Evolutionary conservation across 352 stramenopile species (phyloP).

Genomic region (Pythium aphanidermatum): DNA sequence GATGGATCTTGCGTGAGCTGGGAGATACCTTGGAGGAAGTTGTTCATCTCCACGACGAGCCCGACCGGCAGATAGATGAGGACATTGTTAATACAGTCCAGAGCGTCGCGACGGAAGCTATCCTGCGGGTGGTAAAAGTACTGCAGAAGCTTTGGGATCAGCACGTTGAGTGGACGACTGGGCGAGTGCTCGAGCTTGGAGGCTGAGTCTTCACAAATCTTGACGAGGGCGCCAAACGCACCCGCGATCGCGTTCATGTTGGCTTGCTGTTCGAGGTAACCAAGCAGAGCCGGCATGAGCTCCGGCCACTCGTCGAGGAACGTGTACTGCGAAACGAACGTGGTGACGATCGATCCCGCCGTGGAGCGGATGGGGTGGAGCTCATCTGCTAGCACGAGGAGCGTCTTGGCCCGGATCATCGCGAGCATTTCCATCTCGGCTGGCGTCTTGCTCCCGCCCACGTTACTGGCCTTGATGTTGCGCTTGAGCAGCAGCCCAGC

Average conservation of each 20-base stretch:
- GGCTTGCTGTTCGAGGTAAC: slow-evolving; percentile 49
- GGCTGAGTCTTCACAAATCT: slow-evolving; percentile 89
- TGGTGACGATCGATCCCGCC: slow-evolving; percentile 74
- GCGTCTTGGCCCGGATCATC: slow-evolving; percentile 70
- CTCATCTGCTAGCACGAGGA: slow-evolving; percentile 59
- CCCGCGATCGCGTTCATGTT: slow-evolving; percentile 69
- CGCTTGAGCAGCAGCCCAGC: slow-evolving; percentile 80
- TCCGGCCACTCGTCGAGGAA: slow-evolving; percentile 87
- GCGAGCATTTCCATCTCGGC: slow-evolving; percentile 72
- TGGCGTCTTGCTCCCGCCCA: slow-evolving; percentile 36
- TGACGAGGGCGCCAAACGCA: slow-evolving; percentile 79
- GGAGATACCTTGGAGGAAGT: slow-evolving; percentile 86
- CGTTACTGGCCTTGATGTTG: slow-evolving; percentile 79
- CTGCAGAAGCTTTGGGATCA: slow-evolving; percentile 85
- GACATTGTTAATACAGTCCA: slow-evolving; percentile 89
- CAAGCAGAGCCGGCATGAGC: slow-evolving; percentile 69
- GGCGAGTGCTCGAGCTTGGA: slow-evolving; percentile 86
- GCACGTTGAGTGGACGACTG: slow-evolving; percentile 76
- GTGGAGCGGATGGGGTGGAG: slow-evolving; percentile 67
- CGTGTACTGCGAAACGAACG: slow-evolving; percentile 83
- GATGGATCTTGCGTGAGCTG: slow-evolving; percentile 79
- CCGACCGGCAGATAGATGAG: slow-evolving; percentile 85
- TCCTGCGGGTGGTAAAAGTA: slow-evolving; percentile 84
- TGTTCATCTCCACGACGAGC: slow-evolving; percentile 88
- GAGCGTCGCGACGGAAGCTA: slow-evolving; percentile 73